Percentiles rank a stretch among this genome's conserved stretches.
Conservation (phyloP, 768 basidiomycete genomes). For the Lactifluus pinguis region DNA sequence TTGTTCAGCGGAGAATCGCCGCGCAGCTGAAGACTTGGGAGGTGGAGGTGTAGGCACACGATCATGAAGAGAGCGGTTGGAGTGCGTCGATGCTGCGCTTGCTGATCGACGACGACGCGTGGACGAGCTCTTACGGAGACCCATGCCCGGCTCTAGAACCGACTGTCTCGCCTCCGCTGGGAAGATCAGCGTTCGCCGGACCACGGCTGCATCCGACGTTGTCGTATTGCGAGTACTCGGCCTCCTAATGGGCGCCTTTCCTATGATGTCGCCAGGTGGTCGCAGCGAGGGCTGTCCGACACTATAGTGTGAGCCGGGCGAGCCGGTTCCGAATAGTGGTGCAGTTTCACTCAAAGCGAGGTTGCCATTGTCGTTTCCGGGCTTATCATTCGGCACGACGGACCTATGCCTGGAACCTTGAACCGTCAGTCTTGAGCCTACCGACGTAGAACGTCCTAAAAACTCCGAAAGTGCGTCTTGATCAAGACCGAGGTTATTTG, state of each 20-base stretch:
- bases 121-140: slow-evolving; percentile 27
- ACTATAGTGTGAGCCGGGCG: slow-evolving; percentile 22
- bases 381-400: slow-evolving; percentile 25
- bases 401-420: slow-evolving; percentile 39
- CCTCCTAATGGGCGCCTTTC: slow-evolving; percentile 7
- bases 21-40: slow-evolving; percentile 41
- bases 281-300: slow-evolving; percentile 1
- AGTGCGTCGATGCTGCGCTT: slow-evolving; percentile 47
- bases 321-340: slow-evolving; percentile 16
- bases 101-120: slow-evolving; percentile 49
- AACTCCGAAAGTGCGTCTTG: slow-evolving; percentile 61
- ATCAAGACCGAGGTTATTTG: slow-evolving; percentile 65
- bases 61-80: slow-evolving; percentile 69
- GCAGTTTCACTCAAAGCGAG: neutral
- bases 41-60: slow-evolving; percentile 84
- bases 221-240: neutral
- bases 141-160: slow-evolving; percentile 39
- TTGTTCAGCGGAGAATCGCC: slow-evolving; percentile 57
- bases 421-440: slow-evolving; percentile 42
- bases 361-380: neutral
- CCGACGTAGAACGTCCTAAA: slow-evolving; percentile 61
- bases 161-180: slow-evolving; percentile 58
- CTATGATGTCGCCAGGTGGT: slow-evolving; percentile 7
- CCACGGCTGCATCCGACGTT: slow-evolving; percentile 33
- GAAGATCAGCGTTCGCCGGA: slow-evolving; percentile 74